Conservation (phyloP, 2,329 filamentous ascomycete species). For the Fusarium hostae region DNA sequence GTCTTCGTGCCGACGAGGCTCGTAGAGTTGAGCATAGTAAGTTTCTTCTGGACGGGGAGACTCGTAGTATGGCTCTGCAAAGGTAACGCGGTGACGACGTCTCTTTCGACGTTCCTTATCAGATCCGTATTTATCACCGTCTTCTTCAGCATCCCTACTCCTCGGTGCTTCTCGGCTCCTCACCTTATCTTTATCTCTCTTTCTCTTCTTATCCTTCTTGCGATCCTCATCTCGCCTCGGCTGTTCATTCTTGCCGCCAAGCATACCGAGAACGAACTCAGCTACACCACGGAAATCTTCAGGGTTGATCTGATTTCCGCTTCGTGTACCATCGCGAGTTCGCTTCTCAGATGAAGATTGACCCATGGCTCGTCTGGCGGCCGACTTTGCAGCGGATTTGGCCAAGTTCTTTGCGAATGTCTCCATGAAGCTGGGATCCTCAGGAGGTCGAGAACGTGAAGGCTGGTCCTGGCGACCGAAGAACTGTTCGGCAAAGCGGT, state of each 20-base stretch:
- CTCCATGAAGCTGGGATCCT: slow-evolving; percentile 39
- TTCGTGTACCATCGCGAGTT: slow-evolving; percentile 15
- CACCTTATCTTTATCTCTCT: slow-evolving; percentile 28
- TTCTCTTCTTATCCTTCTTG: slow-evolving; percentile 28
- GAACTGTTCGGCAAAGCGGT: slow-evolving; percentile 41
- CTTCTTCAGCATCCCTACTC: slow-evolving; percentile 14
- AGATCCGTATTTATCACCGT: slow-evolving; percentile 26
- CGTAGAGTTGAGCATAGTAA: slow-evolving; percentile 25
- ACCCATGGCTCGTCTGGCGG: slow-evolving; percentile 39
- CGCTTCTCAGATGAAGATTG: slow-evolving; percentile 21
- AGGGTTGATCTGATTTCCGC: slow-evolving; percentile 29
- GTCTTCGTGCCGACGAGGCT: slow-evolving; percentile 16
- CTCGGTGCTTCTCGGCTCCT: slow-evolving; percentile 19
- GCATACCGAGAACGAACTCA: slow-evolving; percentile 41
- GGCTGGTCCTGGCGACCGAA: slow-evolving; percentile 33
- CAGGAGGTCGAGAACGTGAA: slow-evolving; percentile 17
- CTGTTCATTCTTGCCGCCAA: slow-evolving; percentile 24
- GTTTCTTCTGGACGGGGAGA: slow-evolving; percentile 20
- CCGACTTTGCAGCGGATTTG: slow-evolving; percentile 42
- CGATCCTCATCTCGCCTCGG: slow-evolving; percentile 16
- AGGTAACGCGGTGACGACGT: slow-evolving; percentile 37
- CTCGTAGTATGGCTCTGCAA: slow-evolving; percentile 39
- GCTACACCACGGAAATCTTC: slow-evolving; percentile 40
- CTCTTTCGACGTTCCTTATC: slow-evolving; percentile 37
- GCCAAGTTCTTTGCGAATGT: slow-evolving; percentile 40